These are phyloP conservation scores for Scheffersomyces ergatensis DNA, from an alignment of 805 yeast species.

Conservation along the genomic window DNA sequence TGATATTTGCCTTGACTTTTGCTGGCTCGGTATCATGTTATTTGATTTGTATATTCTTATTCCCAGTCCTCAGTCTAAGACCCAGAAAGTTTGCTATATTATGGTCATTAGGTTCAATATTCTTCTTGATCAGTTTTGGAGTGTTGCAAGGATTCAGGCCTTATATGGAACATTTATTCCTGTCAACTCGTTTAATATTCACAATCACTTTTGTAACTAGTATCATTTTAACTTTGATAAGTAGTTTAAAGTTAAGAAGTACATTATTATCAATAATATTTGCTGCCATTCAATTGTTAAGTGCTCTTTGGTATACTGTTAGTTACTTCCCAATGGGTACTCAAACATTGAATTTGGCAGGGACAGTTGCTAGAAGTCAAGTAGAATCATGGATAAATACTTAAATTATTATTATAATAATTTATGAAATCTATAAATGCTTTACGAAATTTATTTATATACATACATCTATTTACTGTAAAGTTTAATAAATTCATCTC, in stretches of 20 bases:
- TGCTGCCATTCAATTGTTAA: conserved; percentile 38
- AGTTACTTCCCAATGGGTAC: conserved; percentile 48
- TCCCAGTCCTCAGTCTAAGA: conserved; percentile 40
- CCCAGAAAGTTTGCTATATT: conserved; percentile 46
- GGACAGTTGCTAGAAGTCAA: conserved; percentile 42
- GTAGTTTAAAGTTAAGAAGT: conserved; percentile 34
- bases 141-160: conserved; percentile 42
- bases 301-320: conserved; percentile 45
- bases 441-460: conserved; percentile 2
- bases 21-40: conserved; percentile 42
- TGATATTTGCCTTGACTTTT: conserved; percentile 42
- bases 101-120: conserved; percentile 46
- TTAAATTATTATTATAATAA: conserved; percentile 7
- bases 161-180: conserved; percentile 38
- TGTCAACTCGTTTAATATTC: conserved; percentile 39
- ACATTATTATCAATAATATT: conserved; percentile 38
- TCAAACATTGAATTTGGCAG: conserved; percentile 41
- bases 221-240: conserved; percentile 37
- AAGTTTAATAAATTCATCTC: conserved; percentile 12
- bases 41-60: conserved; percentile 40
- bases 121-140: conserved; percentile 45
- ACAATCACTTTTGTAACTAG: conserved; percentile 37
- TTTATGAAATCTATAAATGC: not conserved
- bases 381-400: conserved; percentile 42
- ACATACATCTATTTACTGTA: conserved; percentile 9